phyloP scores from a whole-genome alignment of 192 early-diverging fungal species.

The Gaertneriomyces semiglobifer region DNA sequence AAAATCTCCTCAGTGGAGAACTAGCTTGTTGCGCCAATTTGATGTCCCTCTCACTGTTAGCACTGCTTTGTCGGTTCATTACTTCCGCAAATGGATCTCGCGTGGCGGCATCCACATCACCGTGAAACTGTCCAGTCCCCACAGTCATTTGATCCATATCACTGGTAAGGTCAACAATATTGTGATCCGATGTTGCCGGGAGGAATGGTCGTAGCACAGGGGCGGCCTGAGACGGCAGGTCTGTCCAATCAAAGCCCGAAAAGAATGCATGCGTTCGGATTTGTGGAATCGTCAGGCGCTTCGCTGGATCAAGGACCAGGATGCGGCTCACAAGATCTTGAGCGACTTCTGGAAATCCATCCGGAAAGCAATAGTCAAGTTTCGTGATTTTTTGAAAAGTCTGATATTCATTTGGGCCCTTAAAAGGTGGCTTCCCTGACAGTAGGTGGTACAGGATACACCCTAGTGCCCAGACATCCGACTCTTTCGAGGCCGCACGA shows the following conservation, averaged over 20 bases:
- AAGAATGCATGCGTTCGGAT: slow-evolving; percentile 82
- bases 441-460: slow-evolving; percentile 92
- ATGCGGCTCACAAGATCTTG: slow-evolving; percentile 75
- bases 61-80: background rate
- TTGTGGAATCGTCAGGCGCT: slow-evolving; percentile 47
- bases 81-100: slow-evolving; percentile 23
- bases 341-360: slow-evolving; percentile 63
- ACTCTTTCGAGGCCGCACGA: slow-evolving; percentile 57
- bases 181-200: slow-evolving; percentile 24
- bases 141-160: slow-evolving; percentile 10
- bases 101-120: slow-evolving; percentile 24
- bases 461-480: slow-evolving; percentile 65
- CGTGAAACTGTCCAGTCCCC: slow-evolving; percentile 23
- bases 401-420: slow-evolving; percentile 90
- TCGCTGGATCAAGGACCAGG: slow-evolving; percentile 64
- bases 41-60: slow-evolving; percentile 8
- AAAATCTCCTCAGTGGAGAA: slow-evolving; percentile 36
- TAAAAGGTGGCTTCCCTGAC: slow-evolving; percentile 88
- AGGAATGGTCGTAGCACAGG: slow-evolving; percentile 39
- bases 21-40: slow-evolving; percentile 27
- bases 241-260: slow-evolving; percentile 62
- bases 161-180: slow-evolving; percentile 28
- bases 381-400: slow-evolving; percentile 94
- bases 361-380: slow-evolving; percentile 82
- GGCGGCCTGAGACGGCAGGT: slow-evolving; percentile 15